Evolutionary conservation across 495 filamentous ascomycete species (phyloP).

Genomic region (Xylaria sp.): DNA sequence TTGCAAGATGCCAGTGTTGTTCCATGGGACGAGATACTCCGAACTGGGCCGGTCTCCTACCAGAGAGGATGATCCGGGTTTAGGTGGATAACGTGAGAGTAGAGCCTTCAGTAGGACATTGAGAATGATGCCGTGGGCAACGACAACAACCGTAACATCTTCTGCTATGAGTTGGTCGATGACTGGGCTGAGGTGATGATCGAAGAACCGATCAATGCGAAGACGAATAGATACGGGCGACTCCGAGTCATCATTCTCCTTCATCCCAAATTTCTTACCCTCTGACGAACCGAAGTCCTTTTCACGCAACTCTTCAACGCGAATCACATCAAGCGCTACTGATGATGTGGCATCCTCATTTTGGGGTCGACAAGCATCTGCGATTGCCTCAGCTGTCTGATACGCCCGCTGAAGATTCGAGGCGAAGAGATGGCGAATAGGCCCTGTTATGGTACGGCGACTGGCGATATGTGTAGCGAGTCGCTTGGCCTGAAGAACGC

Average conservation of each 20-base stretch:
- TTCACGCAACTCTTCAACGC: slow-evolving; percentile 66
- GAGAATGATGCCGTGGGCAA: slow-evolving; percentile 83
- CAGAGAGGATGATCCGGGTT: slow-evolving; percentile 37
- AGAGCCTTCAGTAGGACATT: slow-evolving; percentile 69
- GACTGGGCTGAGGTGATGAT: slow-evolving; percentile 63
- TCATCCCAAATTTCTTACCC: slow-evolving; percentile 59
- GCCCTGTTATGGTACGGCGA: slow-evolving; percentile 45
- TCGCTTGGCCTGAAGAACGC: slow-evolving; percentile 73
- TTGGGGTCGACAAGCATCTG: slow-evolving; percentile 52
- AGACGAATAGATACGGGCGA: slow-evolving; percentile 67
- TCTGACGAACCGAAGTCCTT: slow-evolving; percentile 76
- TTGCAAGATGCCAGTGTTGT: slow-evolving; percentile 51
- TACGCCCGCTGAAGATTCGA: slow-evolving; percentile 78
- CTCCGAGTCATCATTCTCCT: slow-evolving; percentile 51
- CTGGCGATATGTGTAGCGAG: slow-evolving; percentile 66
- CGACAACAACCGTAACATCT: slow-evolving; percentile 61
- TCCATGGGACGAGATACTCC: slow-evolving; percentile 44
- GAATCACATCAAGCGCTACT: slow-evolving; percentile 46
- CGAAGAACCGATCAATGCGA: slow-evolving; percentile 69
- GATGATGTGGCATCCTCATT: slow-evolving; percentile 12
- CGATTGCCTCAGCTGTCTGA: slow-evolving; percentile 72
- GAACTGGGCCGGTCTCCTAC: slow-evolving; percentile 32
- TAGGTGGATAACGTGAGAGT: slow-evolving; percentile 57
- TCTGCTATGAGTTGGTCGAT: slow-evolving; percentile 46
- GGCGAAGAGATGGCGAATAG: slow-evolving; percentile 72